Base-by-base conservation (phyloP, 2,329 filamentous ascomycete genomes). In the Fonsecaea nubica region DNA sequence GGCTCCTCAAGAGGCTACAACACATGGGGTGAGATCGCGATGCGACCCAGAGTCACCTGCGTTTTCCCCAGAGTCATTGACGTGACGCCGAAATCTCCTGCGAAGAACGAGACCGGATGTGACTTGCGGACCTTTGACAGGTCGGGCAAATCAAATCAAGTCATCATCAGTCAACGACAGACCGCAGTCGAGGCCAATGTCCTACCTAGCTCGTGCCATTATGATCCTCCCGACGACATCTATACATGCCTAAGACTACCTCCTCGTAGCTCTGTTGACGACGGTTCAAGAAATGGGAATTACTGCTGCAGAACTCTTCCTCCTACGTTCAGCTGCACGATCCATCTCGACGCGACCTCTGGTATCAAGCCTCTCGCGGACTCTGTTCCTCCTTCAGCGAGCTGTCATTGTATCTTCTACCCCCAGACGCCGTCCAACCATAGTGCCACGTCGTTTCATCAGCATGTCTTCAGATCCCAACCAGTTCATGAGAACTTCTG, bases 401-500 rank as follows among this genome's bases (percentile, higher is more conserved):
- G 6, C 18, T 3, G 12, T 25, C 50, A 13, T n/a, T 18, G 35
- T 7, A 25, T 59, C 57, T 13, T n/a, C 5, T 8, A 18, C 15
- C 6, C 33, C 8, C 3, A 48, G 6, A 13, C 7, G 15, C 13
- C 15, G 8, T 25, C 42, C 57, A 7, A 12, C 13, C n/a, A n/a
- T 3, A 7, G 32, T 52, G 12, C 12, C 40, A 32, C 42, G 30
- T 36, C 40, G 57, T 18, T 8, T 36, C 42, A 12, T 13, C 57
- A 36, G 42, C 42, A 59, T 48, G 45, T 50, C 57, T 48, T 52
- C 57, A 52, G 57, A 59, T 59, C 57, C 57, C 8, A 59, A 36
- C 13, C 77, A 80, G 52, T 79, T 76, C 67, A 76, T 79, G 70
- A 74, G 78, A 48, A 86, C 85, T 4, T 85, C 83, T 0, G 85